Percentiles rank a stretch among this genome's conserved stretches.
These are phyloP conservation scores for Solanum commersonii DNA, from an alignment of 257 asterid genomes.

Conservation along the genomic window DNA sequence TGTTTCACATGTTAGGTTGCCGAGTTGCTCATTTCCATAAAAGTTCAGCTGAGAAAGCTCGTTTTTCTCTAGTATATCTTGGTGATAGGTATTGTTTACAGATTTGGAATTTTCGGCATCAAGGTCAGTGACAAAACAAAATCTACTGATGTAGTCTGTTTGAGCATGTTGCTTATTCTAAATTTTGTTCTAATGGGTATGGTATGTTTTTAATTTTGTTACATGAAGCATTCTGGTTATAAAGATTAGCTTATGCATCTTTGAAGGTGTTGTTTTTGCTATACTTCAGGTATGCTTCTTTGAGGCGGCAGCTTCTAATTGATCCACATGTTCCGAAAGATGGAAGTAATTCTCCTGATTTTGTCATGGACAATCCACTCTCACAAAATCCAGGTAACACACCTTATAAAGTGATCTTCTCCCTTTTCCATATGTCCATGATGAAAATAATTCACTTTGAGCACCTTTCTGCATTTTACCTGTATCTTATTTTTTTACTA, in stretches of 20 bases:
- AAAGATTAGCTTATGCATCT: neutral
- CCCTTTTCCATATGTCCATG: neutral
- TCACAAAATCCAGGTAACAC: neutral
- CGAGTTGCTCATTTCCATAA: neutral
- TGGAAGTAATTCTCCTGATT: neutral
- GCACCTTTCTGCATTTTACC: neutral
- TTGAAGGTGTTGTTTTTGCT: neutral
- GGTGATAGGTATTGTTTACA: neutral
- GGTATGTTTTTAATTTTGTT: neutral
- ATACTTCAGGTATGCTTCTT: neutral
- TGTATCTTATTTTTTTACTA: neutral
- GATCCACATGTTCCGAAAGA: neutral
- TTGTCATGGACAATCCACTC: neutral
- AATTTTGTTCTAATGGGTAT: neutral
- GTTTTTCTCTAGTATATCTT: neutral
- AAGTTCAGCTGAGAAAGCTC: neutral
- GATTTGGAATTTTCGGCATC: neutral
- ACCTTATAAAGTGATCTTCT: neutral
- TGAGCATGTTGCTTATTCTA: neutral
- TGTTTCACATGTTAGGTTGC: neutral
- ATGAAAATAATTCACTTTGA: neutral
- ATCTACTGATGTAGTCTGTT: neutral
- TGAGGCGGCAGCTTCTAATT: neutral
- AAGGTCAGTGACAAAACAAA: neutral
- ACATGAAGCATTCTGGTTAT: neutral